Base-by-base conservation (phyloP, 768 basidiomycete species). In the Collybia mongolica region DNA sequence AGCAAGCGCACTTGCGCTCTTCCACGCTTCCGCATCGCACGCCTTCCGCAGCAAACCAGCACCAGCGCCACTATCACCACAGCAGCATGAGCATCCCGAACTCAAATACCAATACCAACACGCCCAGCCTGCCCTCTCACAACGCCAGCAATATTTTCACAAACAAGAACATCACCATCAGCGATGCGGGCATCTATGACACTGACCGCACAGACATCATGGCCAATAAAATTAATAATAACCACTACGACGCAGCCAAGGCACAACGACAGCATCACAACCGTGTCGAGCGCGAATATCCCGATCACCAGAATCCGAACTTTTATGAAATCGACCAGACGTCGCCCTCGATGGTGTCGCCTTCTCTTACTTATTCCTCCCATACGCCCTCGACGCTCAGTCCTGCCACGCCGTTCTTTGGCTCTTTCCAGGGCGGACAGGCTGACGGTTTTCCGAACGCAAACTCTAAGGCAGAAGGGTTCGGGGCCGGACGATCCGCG, bases 361-460 rank as follows among this genome's bases (percentile, higher is more conserved):
- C 86, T 8, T 78, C 85, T 6, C 72, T 88, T 51, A 87, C 83
- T 14, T 88, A 83, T 58, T 82, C 82, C n/a, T 82, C 73, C 37
- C 82, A 75, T 49, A 74, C 84, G 22, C 80, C 83, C 14, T 80
- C 82, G 35, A 85, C 82, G 23, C 72, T 86, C 48, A 87, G 86
- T 60, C 86, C 86, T 15, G 78, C 83, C 9, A 88, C 85, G 9
- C 85, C 85, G 9, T 88, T 86, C 68, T 83, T 86, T 65, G 79
- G 80, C 22, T 79, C 81, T 6, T 86, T 87, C 60, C 65, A 42
- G n/a, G 55, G 55, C 2, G 45, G 44, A 19, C 48, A 51, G 49
- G 39, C 39, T 32, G 38, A 48, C 39, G 48, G 15, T 29, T 42
- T 46, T 8, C 18, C 29, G 12, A 32, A 32, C 32, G 15, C 17